phyloP scores from a whole-genome alignment of 208 protist species.

The Trypanosoma scelopori region DNA sequence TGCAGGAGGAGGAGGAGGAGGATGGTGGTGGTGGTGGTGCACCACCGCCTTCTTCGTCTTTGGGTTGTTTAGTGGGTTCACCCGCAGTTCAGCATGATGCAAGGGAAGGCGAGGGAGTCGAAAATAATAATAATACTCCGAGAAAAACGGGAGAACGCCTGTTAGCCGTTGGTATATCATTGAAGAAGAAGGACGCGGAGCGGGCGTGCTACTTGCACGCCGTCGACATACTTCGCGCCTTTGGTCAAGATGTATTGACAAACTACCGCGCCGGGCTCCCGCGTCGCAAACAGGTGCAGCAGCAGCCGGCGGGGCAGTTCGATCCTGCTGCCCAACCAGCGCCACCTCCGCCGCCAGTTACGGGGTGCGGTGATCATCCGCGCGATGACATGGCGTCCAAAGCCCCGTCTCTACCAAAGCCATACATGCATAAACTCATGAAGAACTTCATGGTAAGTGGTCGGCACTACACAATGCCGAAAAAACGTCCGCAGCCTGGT shows the following conservation, averaged over 20 bases:
- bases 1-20: neutral
- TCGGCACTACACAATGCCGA: constrained; percentile 36
- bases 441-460: constrained; percentile 50
- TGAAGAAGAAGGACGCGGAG: constrained; percentile 85
- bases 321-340: neutral
- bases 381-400: neutral
- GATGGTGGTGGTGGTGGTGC: neutral
- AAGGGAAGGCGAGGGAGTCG: constrained; percentile 1
- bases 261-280: constrained; percentile 46
- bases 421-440: constrained; percentile 61
- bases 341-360: neutral
- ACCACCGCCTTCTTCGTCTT: constrained; percentile 5
- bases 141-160: constrained; percentile 21
- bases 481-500: constrained; percentile 21
- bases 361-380: neutral
- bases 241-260: constrained; percentile 56
- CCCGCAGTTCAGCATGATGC: neutral
- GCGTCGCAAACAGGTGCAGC: constrained; percentile 18
- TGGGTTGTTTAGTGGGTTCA: neutral
- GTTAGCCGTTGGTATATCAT: constrained; percentile 62
- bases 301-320: neutral
- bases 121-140: neutral
- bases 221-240: constrained; percentile 43
- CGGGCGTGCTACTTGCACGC: constrained; percentile 81
- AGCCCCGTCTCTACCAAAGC: constrained; percentile 17